Base-by-base conservation (phyloP, 352 stramenopile genomes). In the Pythium periplocum region DNA sequence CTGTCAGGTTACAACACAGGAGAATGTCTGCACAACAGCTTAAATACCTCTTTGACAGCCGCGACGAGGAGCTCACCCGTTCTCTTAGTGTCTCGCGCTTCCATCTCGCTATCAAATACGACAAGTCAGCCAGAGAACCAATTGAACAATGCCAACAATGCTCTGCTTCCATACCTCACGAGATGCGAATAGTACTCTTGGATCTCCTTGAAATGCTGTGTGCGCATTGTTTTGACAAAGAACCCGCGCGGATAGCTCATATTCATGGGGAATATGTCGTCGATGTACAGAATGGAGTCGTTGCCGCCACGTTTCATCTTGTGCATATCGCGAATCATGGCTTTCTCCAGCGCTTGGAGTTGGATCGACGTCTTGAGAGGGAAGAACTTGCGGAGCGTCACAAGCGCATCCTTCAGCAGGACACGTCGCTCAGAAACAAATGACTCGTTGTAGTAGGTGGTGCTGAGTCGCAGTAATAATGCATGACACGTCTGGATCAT, bases 141-240 rank as follows among this genome's bases (percentile, higher is more conserved):
- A 26, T 26, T 26, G 17, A 26, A 26, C 17, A 26, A 26, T 26
- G 17, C 17, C 17, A 26, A 26, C 17, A 26, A 26, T 26, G 17
- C 17, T 26, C 17, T 26, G 17, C 17, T 26, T 26, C 0, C 17
- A n/a, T 53, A 91, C 81, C 69, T 71, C 2, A 71, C 43, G 3
- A 93, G 61, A 4, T 74, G 59, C 4, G 57, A 38, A 46, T 90
- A 90, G 42, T 86, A 90, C 43, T 90, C 79, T 48, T 89, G 78
- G 41, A 93, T 88, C 59, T 93, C 79, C 53, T 89, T 89, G 38
- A 88, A 90, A 41, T 93, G 82, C 66, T 93, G 82, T 12, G 78
- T 78, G 31, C 82, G 82, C 1, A 93, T 68, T 5, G 75, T 87
- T 42, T 90, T 93, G 32, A 88, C 70, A 17, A 90, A 90, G 58